Evolutionary conservation across 352 stramenopile species (phyloP).

Genomic region (Phytophthora macrochlamydospora): DNA sequence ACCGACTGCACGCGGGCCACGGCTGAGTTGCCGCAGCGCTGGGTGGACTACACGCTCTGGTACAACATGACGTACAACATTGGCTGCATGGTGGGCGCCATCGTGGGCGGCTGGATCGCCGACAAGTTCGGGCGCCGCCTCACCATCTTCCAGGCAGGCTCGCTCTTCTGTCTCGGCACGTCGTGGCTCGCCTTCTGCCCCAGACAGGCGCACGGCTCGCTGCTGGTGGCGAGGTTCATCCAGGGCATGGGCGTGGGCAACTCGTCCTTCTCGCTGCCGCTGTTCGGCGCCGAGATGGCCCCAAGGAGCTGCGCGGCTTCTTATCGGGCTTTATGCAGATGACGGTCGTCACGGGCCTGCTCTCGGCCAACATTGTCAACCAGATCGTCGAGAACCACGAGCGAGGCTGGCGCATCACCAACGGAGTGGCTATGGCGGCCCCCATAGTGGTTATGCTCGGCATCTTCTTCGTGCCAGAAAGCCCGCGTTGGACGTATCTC

Average conservation of each 20-base stretch:
- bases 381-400: constrained; percentile 41
- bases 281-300: constrained; percentile 64
- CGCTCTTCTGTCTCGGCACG: constrained; percentile 47
- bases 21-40: constrained; percentile 40
- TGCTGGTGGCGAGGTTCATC: constrained; percentile 45
- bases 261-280: constrained; percentile 56
- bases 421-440: constrained; percentile 42
- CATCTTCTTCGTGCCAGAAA: constrained; percentile 53
- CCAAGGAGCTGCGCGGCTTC: constrained; percentile 64
- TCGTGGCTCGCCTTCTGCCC: constrained; percentile 46
- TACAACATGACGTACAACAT: constrained; percentile 69
- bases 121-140: constrained; percentile 46
- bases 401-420: constrained; percentile 50
- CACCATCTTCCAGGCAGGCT: constrained; percentile 47
- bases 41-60: constrained; percentile 55
- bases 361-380: constrained; percentile 52
- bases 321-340: constrained; percentile 73
- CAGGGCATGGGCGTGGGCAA: constrained; percentile 54
- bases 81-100: constrained; percentile 47
- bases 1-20: constrained; percentile 37
- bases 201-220: constrained; percentile 29
- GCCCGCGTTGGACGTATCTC: constrained; percentile 43
- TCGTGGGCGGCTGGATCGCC: constrained; percentile 42
- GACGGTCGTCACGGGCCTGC: constrained; percentile 54
- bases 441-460: constrained; percentile 58